A percentile compares a stretch with the other conserved stretches of the same genome.
Evolutionary conservation across 495 filamentous ascomycete species (phyloP).

Genomic region (Penicillium atrosanguineum): DNA sequence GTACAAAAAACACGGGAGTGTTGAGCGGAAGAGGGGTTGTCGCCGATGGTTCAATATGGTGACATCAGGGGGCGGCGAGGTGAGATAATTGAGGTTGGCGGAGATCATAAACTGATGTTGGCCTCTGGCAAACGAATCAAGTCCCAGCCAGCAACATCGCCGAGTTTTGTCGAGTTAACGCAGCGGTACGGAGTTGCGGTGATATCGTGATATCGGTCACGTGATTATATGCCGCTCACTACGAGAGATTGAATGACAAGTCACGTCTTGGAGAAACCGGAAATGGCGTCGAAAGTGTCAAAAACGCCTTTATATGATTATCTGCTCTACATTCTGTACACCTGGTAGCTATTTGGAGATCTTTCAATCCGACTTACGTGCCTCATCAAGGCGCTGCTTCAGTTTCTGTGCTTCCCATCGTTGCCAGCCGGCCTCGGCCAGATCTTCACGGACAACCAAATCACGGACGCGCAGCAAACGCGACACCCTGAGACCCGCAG

Average conservation of each 20-base stretch:
- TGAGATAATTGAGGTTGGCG: not conserved
- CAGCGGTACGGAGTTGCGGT: slow-evolving; percentile 5
- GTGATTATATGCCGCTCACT: slow-evolving; percentile 3
- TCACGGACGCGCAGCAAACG: slow-evolving; percentile 71
- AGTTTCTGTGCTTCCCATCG: slow-evolving; percentile 67
- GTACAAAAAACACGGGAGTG: slow-evolving; percentile 8
- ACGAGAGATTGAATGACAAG: not conserved
- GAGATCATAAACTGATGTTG: not conserved
- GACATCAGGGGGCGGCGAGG: slow-evolving; percentile 11
- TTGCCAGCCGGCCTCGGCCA: slow-evolving; percentile 90
- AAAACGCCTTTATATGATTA: not conserved
- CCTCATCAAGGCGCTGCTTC: slow-evolving; percentile 29
- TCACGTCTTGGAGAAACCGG: not conserved
- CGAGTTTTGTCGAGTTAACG: not conserved
- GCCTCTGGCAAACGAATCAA: slow-evolving; percentile 3
- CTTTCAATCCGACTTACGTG: slow-evolving; percentile 32
- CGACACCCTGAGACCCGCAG: slow-evolving; percentile 62
- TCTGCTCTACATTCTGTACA: slow-evolving; percentile 2
- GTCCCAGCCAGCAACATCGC: slow-evolving; percentile 2
- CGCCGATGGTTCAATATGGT: not conserved
- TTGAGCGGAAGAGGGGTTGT: slow-evolving; percentile 4
- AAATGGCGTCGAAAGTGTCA: not conserved
- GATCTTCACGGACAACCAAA: slow-evolving; percentile 83
- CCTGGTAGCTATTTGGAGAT: not conserved
- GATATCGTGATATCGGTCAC: slow-evolving; percentile 9